Conservation (phyloP, 257 asterid genomes). For the Lycium barbarum region DNA sequence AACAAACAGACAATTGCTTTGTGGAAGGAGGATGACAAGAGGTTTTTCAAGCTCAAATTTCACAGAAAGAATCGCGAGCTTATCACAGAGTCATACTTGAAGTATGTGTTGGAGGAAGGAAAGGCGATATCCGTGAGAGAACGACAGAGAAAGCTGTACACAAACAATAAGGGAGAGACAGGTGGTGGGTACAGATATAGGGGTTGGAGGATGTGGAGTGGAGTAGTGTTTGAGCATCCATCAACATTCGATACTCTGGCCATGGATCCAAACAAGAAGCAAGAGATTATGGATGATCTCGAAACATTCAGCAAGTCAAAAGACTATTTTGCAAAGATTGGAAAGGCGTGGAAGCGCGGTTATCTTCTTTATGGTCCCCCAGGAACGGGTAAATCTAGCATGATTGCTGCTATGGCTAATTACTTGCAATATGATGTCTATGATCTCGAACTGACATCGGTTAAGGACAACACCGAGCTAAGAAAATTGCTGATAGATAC, state of each 20-base stretch:
- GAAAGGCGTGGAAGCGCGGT: too few relatives aligned
- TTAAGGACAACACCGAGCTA: conserved; percentile 3
- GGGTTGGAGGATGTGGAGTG: background rate
- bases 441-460: conserved; percentile 18
- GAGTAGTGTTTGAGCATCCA: conserved; percentile 23
- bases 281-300: conserved; percentile 20
- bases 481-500: conserved; percentile 1
- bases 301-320: conserved; percentile 12
- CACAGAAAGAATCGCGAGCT: conserved; percentile 14
- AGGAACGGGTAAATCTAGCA: too few relatives aligned
- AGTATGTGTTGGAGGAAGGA: background rate
- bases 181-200: background rate
- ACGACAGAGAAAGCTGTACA: background rate
- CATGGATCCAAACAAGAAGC: conserved; percentile 18
- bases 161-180: background rate
- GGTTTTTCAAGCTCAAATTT: conserved; percentile 20
- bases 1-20: background rate
- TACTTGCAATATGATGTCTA: background rate
- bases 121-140: conserved; percentile 23
- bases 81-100: background rate
- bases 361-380: too few relatives aligned
- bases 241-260: conserved; percentile 19
- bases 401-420: conserved; percentile 22
- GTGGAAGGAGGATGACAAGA: conserved; percentile 9
- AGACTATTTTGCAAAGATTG: too few relatives aligned